phyloP scores from a whole-genome alignment of 1,284 basidiomycete genomes.

The Pascua sp. region DNA sequence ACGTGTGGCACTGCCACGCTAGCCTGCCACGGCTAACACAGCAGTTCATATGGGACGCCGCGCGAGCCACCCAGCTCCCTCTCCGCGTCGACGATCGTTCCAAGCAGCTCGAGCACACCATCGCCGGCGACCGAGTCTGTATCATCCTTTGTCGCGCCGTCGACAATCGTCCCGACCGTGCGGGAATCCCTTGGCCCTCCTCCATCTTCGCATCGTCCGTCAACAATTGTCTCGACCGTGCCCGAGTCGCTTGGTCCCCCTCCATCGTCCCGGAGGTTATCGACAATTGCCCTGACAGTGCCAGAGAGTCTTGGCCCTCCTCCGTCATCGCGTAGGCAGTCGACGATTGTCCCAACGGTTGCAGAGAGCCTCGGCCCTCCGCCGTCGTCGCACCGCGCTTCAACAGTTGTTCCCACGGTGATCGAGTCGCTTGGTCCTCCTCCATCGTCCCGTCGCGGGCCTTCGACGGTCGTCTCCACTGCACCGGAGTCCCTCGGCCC shows the following conservation, averaged over 20 bases:
- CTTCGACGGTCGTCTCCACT: neutral
- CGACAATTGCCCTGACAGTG: neutral
- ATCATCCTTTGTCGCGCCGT: too few relatives aligned
- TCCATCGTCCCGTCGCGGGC: neutral
- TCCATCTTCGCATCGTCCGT: neutral
- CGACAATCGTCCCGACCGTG: too few relatives aligned
- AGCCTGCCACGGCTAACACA: too few relatives aligned
- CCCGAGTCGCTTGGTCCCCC: neutral
- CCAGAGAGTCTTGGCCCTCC: neutral
- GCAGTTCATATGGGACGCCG: too few relatives aligned
- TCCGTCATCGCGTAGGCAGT: neutral
- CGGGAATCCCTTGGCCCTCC: neutral
- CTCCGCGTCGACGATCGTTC: too few relatives aligned
- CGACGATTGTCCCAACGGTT: neutral
- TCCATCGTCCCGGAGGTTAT: neutral
- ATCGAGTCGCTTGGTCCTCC: neutral
- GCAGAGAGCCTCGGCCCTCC: neutral
- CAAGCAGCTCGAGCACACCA: too few relatives aligned
- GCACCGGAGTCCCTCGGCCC: constrained; percentile 3
- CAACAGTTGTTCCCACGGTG: neutral
- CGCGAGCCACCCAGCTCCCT: too few relatives aligned
- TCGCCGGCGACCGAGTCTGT: too few relatives aligned
- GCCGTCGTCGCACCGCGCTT: neutral
- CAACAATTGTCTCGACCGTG: neutral
- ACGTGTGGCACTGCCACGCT: too few relatives aligned